Base-by-base conservation (phyloP, 306 rosid species). In the Senna tora region DNA sequence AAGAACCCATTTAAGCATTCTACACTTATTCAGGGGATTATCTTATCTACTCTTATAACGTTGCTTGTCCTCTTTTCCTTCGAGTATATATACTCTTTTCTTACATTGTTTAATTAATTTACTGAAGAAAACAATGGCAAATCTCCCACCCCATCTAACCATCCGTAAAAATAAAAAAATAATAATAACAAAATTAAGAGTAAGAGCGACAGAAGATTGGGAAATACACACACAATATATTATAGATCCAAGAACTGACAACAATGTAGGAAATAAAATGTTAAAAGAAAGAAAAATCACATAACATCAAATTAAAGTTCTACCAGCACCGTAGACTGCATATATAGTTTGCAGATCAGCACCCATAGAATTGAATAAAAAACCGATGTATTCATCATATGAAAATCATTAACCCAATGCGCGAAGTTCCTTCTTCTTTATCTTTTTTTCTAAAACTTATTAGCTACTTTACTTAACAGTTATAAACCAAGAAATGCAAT, bases 1-100 rank as follows among this genome's bases (percentile, higher is more conserved):
- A 53, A 53, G 25, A 84, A 39, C 30, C 25, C 50, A 67, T 52
- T 56, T 47, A 21, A 71, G 58, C 49, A 69, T 38, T 15, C 22
- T 32, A 30, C 28, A n/a, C 5, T 30, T 33, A 32, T 45, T 41
- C 58, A n/a, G 6, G 45, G 5, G 15, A 30, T 32, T 6, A 49
- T 46, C 28, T 32, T 6, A 49, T 46, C 28, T 46, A 46, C 13
- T 43, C 56, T 13, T 17, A 13, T 39, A 20, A 25, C 7, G 63
- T 30, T 28, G 63, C 5, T 39, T 59, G n/a, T n/a, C 13, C 15
- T 8, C 45, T 15, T 59, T 34, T 38, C 46, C 8, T 59, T 16
- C 46, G 38, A 8, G 45, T n/a, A 33, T 8, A 14, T n/a, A 33
- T 8, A 14, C 45, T 30, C 32, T 65, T 25, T 16, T 7, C 16